A percentile compares a stretch with the other conserved stretches of the same genome.
Evolutionary conservation across 2,329 filamentous ascomycete genomes (phyloP).

Genomic region (Beauveria rudraprayagi): DNA sequence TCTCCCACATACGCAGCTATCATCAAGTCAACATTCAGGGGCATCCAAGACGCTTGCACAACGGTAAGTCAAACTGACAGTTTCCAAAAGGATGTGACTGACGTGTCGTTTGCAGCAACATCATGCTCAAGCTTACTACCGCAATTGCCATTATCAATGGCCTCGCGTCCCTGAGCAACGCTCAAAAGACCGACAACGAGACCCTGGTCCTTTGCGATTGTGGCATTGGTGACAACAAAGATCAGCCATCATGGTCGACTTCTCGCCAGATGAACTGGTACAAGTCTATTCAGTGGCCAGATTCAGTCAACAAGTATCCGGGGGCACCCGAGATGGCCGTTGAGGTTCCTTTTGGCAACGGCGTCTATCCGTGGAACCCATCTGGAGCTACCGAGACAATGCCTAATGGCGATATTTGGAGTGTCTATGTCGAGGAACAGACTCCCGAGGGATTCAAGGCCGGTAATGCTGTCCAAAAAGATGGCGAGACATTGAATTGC

Average conservation of each 20-base stretch:
- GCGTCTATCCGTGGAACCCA: constrained; percentile 32
- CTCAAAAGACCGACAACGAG: constrained; percentile 24
- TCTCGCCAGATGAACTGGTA: constrained; percentile 39
- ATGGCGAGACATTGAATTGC: constrained; percentile 31
- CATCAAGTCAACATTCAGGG: background rate
- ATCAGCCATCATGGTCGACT: constrained; percentile 32
- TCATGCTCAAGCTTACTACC: constrained; percentile 16
- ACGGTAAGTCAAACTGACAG: background rate
- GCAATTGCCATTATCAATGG: constrained; percentile 6
- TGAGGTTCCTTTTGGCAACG: constrained; percentile 30
- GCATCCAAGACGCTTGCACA: background rate
- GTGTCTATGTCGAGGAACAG: constrained; percentile 33
- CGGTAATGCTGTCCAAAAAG: constrained; percentile 32
- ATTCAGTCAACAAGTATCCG: constrained; percentile 26
- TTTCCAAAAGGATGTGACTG: background rate
- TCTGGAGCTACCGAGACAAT: constrained; percentile 30
- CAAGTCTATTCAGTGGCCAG: constrained; percentile 29
- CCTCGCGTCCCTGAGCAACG: constrained; percentile 12
- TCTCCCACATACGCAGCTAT: background rate
- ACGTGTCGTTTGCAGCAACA: background rate
- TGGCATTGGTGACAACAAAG: constrained; percentile 33
- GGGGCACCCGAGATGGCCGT: constrained; percentile 30
- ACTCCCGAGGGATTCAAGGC: constrained; percentile 33
- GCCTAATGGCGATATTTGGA: constrained; percentile 32
- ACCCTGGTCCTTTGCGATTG: constrained; percentile 35